Base-by-base conservation (phyloP, 2,329 filamentous ascomycete genomes). In the Pestalotiopsis sp. region DNA sequence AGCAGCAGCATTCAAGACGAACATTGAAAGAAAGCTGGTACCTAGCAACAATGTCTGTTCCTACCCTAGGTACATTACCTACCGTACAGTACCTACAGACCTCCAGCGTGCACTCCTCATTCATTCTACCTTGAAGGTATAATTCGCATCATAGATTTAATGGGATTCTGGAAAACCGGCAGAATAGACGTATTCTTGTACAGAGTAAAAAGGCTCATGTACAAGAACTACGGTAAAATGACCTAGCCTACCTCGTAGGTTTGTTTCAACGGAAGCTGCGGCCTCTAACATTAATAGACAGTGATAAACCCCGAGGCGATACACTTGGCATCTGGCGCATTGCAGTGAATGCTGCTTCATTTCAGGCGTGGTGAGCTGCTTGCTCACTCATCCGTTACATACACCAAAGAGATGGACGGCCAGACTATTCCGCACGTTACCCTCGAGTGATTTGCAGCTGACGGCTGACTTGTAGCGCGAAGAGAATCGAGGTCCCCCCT, bases 141-240 rank as follows among this genome's bases (percentile, higher is more conserved):
- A 14, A 45, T 23, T 20, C 20, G 45, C 17, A 20, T 20, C 4
- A 20, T 20, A 20, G 20, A 52, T n/a, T n/a, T 14, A 23, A 59
- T 25, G 57, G 59, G 27, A 36, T 20, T 36, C 49, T 36, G 63
- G 49, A 58, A 66, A 66, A 49, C 25, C 63, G 45, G 41, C 25
- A 66, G 41, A 45, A 56, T 66, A 45, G 41, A 45, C 31, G 4
- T n/a, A 45, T 20, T 36, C 25, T 25, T 40, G 49, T 27, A 13
- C 52, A 65, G 63, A 12, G 27, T 27, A 27, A 27, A 57, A 36
- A 56, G 36, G 63, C 63, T 38, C 45, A 58, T 66, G 63, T 49
- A 66, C 31, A 27, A 45, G 63, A 56, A 66, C 52, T 66, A 25
- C 45, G 63, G 36, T 36, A n/a, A 52, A 66, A 45, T 49, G 25